These are phyloP conservation scores for Fragilaria crotonensis DNA, from an alignment of 108 stramenopile species.

Conservation along the genomic window DNA sequence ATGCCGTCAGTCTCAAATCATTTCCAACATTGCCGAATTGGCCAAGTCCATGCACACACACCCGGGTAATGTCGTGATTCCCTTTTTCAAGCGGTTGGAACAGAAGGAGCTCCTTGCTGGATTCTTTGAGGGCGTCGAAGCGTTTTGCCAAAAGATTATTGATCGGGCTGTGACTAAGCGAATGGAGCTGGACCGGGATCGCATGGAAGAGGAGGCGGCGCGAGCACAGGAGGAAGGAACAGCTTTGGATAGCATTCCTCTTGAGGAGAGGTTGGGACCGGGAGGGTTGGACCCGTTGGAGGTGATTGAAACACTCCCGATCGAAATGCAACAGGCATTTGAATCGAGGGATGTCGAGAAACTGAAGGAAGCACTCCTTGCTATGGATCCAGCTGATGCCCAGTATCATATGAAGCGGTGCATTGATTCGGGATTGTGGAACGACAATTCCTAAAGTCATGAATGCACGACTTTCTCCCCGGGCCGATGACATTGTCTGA, in stretches of 20 bases:
- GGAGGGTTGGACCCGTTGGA: constrained; percentile 97
- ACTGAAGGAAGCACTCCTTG: constrained; percentile 70
- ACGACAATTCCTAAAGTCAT: constrained; percentile 26
- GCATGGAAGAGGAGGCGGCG: constrained; percentile 27
- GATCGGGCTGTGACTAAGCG: constrained; percentile 87
- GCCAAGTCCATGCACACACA: constrained; percentile 84
- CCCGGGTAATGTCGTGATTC: constrained; percentile 95
- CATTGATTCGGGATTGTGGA: constrained; percentile 91
- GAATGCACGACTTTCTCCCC: too few species aligned
- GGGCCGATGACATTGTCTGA: too few species aligned
- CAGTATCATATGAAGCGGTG: constrained; percentile 95
- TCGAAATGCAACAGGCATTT: constrained; percentile 89
- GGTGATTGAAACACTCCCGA: constrained; percentile 87
- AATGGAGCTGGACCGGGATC: constrained; percentile 87
- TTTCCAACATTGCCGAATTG: constrained; percentile 95
- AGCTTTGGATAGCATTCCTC: constrained; percentile 61
- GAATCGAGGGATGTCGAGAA: constrained; percentile 77
- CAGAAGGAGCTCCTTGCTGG: constrained; percentile 70
- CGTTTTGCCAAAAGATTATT: constrained; percentile 80
- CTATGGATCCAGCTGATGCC: constrained; percentile 78
- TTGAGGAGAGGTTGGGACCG: constrained; percentile 86
- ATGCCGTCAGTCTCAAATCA: constrained; percentile 87
- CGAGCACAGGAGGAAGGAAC: constrained; percentile 55
- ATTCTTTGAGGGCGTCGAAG: constrained; percentile 76
- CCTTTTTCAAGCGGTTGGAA: constrained; percentile 87